These are phyloP conservation scores for Xylariaceae sp. DNA, from an alignment of 2,329 filamentous ascomycete genomes.

Conservation along the genomic window DNA sequence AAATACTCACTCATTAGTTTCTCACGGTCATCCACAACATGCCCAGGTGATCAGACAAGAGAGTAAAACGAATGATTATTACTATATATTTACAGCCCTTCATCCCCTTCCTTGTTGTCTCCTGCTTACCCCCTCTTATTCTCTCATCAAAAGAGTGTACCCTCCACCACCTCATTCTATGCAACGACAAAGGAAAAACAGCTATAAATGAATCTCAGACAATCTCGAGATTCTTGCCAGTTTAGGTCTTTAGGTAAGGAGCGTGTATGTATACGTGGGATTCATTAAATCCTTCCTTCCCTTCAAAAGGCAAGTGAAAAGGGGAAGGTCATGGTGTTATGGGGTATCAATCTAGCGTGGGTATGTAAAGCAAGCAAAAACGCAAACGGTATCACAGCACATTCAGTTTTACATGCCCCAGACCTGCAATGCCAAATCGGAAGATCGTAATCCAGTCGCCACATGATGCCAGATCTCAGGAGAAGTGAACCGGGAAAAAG, in stretches of 20 bases:
- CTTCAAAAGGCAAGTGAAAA: neutral
- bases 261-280: constrained; percentile 14
- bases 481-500: neutral
- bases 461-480: neutral
- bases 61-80: constrained; percentile 9
- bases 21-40: neutral
- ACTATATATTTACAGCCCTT: constrained; percentile 11
- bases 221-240: constrained; percentile 9
- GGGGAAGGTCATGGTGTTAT: constrained; percentile 3
- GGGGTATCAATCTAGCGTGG: constrained; percentile 20
- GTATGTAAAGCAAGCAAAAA: constrained; percentile 13
- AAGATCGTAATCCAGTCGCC: neutral
- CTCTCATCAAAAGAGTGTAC: constrained; percentile 12
- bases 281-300: constrained; percentile 15
- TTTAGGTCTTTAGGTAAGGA: constrained; percentile 1
- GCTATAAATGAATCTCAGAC: constrained; percentile 1
- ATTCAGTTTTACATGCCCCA: no score
- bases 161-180: constrained; percentile 11
- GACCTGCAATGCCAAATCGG: neutral
- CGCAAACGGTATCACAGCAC: constrained; percentile 17
- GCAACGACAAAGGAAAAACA: constrained; percentile 19
- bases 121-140: neutral
- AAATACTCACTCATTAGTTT: neutral
- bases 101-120: constrained; percentile 3
- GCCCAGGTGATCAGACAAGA: neutral